These are phyloP conservation scores for Alternaria postmessia DNA, from an alignment of 2,329 filamentous ascomycete genomes.

Conservation along the genomic window DNA sequence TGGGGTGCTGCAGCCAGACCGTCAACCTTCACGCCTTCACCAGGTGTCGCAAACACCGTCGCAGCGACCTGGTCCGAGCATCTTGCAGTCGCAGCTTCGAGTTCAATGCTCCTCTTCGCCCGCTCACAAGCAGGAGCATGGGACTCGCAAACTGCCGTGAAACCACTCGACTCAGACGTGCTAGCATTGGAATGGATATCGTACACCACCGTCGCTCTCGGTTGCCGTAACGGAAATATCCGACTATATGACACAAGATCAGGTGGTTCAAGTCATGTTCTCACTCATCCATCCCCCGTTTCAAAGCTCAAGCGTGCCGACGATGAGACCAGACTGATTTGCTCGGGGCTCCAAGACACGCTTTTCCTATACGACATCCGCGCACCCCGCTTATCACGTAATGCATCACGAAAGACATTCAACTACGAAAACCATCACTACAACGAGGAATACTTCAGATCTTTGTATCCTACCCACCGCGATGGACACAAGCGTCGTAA, in stretches of 20 bases:
- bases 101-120: constrained; percentile 35
- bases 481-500: constrained; percentile 23
- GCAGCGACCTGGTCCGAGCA: constrained; percentile 34
- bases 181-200: constrained; percentile 47
- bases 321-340: constrained; percentile 36
- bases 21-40: constrained; percentile 18
- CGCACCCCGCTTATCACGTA: constrained; percentile 16
- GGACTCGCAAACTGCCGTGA: constrained; percentile 19
- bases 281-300: constrained; percentile 38
- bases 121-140: constrained; percentile 31
- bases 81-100: constrained; percentile 45
- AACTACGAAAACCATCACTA: constrained; percentile 21
- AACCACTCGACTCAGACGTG: constrained; percentile 36
- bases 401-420: not conserved
- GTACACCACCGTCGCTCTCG: constrained; percentile 39
- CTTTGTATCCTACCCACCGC: constrained; percentile 13
- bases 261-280: constrained; percentile 30
- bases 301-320: constrained; percentile 36
- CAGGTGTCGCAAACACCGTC: constrained; percentile 19
- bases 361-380: constrained; percentile 47
- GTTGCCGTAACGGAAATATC: constrained; percentile 45
- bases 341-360: constrained; percentile 36
- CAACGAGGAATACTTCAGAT: constrained; percentile 25
- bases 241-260: constrained; percentile 45
- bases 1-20: constrained; percentile 40